Evolutionary conservation across 305 asterid genomes (phyloP).

Genomic region (Solanum hybrid): DNA sequence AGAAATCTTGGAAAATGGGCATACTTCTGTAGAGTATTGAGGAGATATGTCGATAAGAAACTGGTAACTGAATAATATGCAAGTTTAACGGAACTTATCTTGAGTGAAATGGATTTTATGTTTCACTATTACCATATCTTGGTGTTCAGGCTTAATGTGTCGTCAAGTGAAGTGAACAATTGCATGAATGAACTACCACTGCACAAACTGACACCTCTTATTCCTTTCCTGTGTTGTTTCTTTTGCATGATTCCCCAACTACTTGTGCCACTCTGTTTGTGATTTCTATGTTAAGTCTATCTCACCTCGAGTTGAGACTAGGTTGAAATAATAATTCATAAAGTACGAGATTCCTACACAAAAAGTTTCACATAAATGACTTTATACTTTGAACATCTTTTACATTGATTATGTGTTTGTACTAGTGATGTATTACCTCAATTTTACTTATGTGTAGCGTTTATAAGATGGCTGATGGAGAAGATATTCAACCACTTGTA

Average conservation of each 20-base stretch:
- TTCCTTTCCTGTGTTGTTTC: background rate
- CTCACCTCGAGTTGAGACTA: background rate
- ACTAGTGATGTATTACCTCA: background rate
- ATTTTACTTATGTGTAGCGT: background rate
- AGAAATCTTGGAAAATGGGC: background rate
- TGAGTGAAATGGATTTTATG: background rate
- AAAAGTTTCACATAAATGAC: background rate
- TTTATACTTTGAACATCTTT: background rate
- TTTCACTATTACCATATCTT: background rate
- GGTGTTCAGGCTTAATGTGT: background rate
- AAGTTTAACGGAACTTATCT: background rate
- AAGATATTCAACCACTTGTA: slow-evolving; percentile 30
- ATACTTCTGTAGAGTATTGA: background rate
- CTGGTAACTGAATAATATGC: background rate
- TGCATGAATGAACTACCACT: background rate
- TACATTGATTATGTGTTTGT: background rate
- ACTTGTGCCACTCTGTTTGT: background rate
- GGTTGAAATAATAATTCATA: background rate
- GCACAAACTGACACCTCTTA: background rate
- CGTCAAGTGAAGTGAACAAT: background rate
- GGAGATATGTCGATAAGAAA: background rate
- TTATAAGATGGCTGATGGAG: slow-evolving; percentile 22
- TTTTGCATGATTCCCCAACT: background rate
- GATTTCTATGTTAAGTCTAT: background rate
- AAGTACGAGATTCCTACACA: background rate